A percentile compares a stretch with the other conserved stretches of the same genome.
These are phyloP conservation scores for Ganoderma sinense DNA, from an alignment of 1,284 basidiomycete genomes.

Conservation along the genomic window DNA sequence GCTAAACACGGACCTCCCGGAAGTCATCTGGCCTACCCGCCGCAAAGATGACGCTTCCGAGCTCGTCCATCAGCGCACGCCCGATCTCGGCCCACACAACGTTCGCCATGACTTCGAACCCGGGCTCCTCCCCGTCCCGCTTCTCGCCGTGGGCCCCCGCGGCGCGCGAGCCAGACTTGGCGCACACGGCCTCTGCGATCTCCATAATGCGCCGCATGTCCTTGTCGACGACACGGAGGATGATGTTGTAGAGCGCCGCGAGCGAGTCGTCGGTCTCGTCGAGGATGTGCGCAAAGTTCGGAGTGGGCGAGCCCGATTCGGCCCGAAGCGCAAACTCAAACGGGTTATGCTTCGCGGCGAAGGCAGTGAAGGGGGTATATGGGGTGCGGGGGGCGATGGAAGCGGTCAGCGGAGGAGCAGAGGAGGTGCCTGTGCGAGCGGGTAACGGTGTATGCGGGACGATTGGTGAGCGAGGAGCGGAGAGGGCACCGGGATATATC, in stretches of 20 bases:
- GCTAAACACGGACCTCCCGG: constrained; percentile 66
- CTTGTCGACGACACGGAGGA: constrained; percentile 82
- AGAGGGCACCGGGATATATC: constrained; percentile 73
- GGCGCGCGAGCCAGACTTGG: constrained; percentile 49
- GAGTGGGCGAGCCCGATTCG: constrained; percentile 18
- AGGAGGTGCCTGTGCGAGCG: constrained; percentile 32
- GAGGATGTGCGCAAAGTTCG: constrained; percentile 52
- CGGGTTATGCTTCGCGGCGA: constrained; percentile 58
- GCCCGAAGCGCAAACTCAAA: constrained; percentile 43
- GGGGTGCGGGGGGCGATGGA: constrained; percentile 65
- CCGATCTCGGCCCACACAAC: constrained; percentile 91
- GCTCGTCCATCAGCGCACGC: constrained; percentile 80
- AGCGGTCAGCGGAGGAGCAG: constrained; percentile 32
- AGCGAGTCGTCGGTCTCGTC: constrained; percentile 74
- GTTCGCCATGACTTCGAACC: constrained; percentile 85
- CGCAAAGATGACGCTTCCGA: constrained; percentile 87
- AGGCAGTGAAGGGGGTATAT: constrained; percentile 69
- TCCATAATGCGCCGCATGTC: constrained; percentile 79
- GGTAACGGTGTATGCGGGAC: constrained; percentile 76
- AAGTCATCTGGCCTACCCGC: constrained; percentile 92
- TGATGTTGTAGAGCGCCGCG: constrained; percentile 79
- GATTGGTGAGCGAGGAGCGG: constrained; percentile 74
- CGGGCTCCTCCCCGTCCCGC: constrained; percentile 39
- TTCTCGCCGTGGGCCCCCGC: constrained; percentile 11
- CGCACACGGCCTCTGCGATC: constrained; percentile 72